These are phyloP conservation scores for Ostreobium quekettii DNA, from an alignment of 139 green algal genomes.

Conservation along the genomic window DNA sequence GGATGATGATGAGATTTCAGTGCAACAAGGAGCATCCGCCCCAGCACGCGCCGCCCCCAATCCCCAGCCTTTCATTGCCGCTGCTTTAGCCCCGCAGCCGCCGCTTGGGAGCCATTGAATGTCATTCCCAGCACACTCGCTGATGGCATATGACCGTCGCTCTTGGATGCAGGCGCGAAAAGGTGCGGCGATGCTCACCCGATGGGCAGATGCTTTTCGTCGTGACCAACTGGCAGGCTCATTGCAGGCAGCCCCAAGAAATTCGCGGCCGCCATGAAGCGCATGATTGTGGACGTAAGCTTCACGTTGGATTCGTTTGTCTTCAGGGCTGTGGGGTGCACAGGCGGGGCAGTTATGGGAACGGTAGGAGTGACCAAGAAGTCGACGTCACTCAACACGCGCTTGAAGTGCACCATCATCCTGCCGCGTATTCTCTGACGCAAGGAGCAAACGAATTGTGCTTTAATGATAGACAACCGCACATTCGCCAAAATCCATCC, in stretches of 20 bases:
- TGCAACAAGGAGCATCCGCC: no score
- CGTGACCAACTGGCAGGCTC: constrained; percentile 44
- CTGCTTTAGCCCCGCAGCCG: background rate
- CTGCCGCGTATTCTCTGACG: constrained; percentile 47
- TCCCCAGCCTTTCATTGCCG: no score
- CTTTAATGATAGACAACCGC: no score
- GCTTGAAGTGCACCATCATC: constrained; percentile 33
- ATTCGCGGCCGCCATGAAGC: constrained; percentile 33
- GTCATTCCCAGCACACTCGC: background rate
- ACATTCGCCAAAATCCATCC: no score
- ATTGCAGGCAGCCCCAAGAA: constrained; percentile 61
- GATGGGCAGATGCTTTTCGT: constrained; percentile 18
- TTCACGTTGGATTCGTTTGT: constrained; percentile 27
- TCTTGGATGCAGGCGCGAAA: background rate
- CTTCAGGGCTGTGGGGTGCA: constrained; percentile 8
- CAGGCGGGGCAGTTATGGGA: constrained; percentile 26
- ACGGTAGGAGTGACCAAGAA: constrained; percentile 52
- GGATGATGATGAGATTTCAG: no score
- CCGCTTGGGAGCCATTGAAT: background rate
- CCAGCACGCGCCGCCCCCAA: no score
- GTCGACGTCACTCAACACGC: constrained; percentile 41
- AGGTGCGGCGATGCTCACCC: background rate
- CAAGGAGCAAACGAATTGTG: no score
- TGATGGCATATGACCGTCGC: background rate
- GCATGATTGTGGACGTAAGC: constrained; percentile 13